phyloP scores from a whole-genome alignment of 2,329 filamentous ascomycete species.

The Arthrobotrys conoides region DNA sequence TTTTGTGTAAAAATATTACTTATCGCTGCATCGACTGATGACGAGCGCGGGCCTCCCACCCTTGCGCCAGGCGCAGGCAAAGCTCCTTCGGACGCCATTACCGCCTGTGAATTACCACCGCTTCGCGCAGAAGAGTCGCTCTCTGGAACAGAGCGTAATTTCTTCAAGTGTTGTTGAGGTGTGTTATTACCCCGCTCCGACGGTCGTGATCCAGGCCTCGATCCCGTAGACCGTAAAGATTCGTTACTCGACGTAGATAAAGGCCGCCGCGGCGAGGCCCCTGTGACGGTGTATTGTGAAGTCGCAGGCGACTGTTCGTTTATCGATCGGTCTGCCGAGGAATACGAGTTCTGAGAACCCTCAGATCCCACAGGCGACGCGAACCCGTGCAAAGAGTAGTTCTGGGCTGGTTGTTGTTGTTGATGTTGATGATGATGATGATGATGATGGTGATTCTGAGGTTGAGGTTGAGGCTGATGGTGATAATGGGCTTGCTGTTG shows the following conservation, averaged over 20 bases:
- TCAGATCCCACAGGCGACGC: conserved; percentile 50
- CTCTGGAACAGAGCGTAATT: conserved; percentile 62
- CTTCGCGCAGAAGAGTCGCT: conserved; percentile 44
- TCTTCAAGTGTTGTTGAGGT: conserved; percentile 62
- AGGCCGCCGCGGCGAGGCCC: conserved; percentile 40
- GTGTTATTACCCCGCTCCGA: conserved; percentile 57
- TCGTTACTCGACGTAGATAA: conserved; percentile 58
- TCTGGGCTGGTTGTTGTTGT: conserved; percentile 22
- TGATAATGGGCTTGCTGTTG: conserved; percentile 4
- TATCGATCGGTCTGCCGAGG: conserved; percentile 49
- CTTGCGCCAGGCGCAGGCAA: conserved; percentile 58
- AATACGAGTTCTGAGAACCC: conserved; percentile 48
- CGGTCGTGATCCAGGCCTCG: conserved; percentile 56
- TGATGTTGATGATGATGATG: conserved; percentile 17
- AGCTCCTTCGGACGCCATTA: conserved; percentile 62
- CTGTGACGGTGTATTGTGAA: conserved; percentile 46
- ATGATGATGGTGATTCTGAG: not conserved
- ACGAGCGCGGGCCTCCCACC: conserved; percentile 75
- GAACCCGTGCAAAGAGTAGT: conserved; percentile 48
- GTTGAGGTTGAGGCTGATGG: conserved; percentile 17
- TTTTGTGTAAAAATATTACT: conserved; percentile 74
- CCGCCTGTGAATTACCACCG: conserved; percentile 55
- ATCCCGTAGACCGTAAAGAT: conserved; percentile 52
- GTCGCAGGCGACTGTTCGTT: conserved; percentile 48
- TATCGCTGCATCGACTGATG: conserved; percentile 93